Evolutionary conservation across 805 yeast genomes (phyloP).

Genomic region (Ogataea philodendri): DNA sequence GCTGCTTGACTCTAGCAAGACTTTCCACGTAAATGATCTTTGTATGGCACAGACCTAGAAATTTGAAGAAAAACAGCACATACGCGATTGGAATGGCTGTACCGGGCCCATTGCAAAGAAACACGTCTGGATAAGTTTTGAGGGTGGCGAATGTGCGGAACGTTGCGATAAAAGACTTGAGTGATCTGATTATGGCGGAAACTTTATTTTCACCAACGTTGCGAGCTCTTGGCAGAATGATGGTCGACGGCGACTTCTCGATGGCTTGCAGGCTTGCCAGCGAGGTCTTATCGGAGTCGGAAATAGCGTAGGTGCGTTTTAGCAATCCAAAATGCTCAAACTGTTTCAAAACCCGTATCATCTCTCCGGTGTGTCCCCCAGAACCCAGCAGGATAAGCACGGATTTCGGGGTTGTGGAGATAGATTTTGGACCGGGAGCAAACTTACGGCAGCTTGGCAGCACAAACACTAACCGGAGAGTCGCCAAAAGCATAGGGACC

Average conservation of each 20-base stretch:
- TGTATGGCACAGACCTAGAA: conserved; percentile 45
- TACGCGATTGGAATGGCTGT: conserved; percentile 70
- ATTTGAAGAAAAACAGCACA: conserved; percentile 50
- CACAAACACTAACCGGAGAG: conserved; percentile 22
- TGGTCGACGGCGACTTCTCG: conserved; percentile 32
- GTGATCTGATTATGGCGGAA: conserved; percentile 34
- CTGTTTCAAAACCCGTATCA: conserved; percentile 64
- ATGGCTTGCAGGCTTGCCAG: conserved; percentile 38
- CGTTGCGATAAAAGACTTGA: conserved; percentile 31
- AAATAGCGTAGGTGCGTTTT: conserved; percentile 31
- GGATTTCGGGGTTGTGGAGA: conserved; percentile 3
- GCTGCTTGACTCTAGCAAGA: conserved; percentile 71
- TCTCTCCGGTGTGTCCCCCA: conserved; percentile 97
- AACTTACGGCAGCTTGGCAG: conserved; percentile 24
- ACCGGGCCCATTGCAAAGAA: conserved; percentile 75
- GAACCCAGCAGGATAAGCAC: conserved; percentile 78
- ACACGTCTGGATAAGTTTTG: conserved; percentile 27
- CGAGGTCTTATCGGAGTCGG: conserved; percentile 49
- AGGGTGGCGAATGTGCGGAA: conserved; percentile 14
- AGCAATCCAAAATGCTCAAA: conserved; percentile 31
- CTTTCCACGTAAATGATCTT: conserved; percentile 80
- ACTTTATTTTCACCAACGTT: conserved; percentile 38
- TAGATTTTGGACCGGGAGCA: background rate
- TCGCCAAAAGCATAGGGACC: conserved; percentile 3
- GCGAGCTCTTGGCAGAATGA: conserved; percentile 34